phyloP scores from a whole-genome alignment of 1,139 yeast genomes.

The Suhomyces bolitotheri region DNA sequence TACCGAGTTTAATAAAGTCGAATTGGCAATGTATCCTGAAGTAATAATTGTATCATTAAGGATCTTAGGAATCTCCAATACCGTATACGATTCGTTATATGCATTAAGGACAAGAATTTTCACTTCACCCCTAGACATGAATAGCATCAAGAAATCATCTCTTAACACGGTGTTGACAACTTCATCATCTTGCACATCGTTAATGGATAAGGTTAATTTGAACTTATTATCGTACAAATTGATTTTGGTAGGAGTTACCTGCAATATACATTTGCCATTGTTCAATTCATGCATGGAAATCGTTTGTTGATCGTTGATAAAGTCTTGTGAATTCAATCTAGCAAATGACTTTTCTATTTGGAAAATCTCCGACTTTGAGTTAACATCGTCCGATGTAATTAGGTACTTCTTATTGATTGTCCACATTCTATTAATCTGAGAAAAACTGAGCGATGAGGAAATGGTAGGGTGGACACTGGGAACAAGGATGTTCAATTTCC shows the following conservation, averaged over 20 bases:
- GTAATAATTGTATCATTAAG: conserved; percentile 64
- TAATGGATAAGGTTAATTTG: conserved; percentile 38
- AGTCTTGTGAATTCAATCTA: conserved; percentile 61
- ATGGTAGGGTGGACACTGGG: conserved; percentile 68
- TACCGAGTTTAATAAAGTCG: conserved; percentile 42
- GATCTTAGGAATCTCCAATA: conserved; percentile 50
- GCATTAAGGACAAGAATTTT: conserved; percentile 47
- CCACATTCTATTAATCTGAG: conserved; percentile 77
- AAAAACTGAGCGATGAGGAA: conserved; percentile 70
- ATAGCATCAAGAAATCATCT: conserved; percentile 53
- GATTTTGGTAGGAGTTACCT: conserved; percentile 69
- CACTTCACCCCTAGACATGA: conserved; percentile 58
- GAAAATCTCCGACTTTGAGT: conserved; percentile 70
- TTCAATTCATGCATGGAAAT: conserved; percentile 65
- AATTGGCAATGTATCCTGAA: conserved; percentile 61
- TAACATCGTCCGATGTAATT: conserved; percentile 69
- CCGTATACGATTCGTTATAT: conserved; percentile 37
- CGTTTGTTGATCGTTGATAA: conserved; percentile 64
- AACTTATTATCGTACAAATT: conserved; percentile 66
- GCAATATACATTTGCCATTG: conserved; percentile 64
- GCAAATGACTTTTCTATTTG: conserved; percentile 68
- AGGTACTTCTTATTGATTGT: conserved; percentile 58
- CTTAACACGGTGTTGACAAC: conserved; percentile 54
- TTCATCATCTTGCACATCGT: conserved; percentile 45
- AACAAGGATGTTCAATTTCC: conserved; percentile 59